These are phyloP conservation scores for Magnusiomyces tetraspermus DNA, from an alignment of 1,139 yeast genomes.

Conservation along the genomic window DNA sequence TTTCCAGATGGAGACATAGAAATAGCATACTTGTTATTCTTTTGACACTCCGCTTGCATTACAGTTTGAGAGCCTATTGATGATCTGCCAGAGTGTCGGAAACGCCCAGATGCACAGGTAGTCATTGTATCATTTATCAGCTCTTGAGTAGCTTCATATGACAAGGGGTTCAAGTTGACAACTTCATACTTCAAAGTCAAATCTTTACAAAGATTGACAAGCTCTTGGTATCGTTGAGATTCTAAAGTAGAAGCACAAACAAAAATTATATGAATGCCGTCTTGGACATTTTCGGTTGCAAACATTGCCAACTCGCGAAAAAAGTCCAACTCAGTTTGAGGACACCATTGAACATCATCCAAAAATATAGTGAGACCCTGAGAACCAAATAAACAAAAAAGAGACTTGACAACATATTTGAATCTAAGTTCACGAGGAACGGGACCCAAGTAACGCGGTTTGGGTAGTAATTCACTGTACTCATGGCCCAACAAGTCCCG, in stretches of 20 bases:
- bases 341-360: slow-evolving; percentile 45
- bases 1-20: background rate
- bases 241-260: slow-evolving; percentile 25
- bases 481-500: slow-evolving; percentile 39
- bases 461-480: slow-evolving; percentile 28
- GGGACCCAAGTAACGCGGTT: slow-evolving; percentile 24
- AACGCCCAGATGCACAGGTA: slow-evolving; percentile 11
- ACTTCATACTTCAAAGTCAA: slow-evolving; percentile 25
- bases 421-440: slow-evolving; percentile 37
- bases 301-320: slow-evolving; percentile 25
- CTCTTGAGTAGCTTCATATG: slow-evolving; percentile 23
- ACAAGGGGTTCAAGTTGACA: slow-evolving; percentile 22
- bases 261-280: slow-evolving; percentile 23
- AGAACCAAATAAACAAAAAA: slow-evolving; percentile 38
- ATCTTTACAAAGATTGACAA: slow-evolving; percentile 22
- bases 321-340: slow-evolving; percentile 26
- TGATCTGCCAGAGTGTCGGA: background rate
- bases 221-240: slow-evolving; percentile 17
- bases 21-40: background rate
- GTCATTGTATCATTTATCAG: slow-evolving; percentile 24
- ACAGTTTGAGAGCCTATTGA: background rate
- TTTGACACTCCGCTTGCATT: background rate
- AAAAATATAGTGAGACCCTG: slow-evolving; percentile 41
- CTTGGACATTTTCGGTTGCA: slow-evolving; percentile 22
- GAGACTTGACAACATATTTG: slow-evolving; percentile 38